These are phyloP conservation scores for Platanthera zijinensis DNA, from an alignment of 106 monocot genomes.

Conservation along the genomic window DNA sequence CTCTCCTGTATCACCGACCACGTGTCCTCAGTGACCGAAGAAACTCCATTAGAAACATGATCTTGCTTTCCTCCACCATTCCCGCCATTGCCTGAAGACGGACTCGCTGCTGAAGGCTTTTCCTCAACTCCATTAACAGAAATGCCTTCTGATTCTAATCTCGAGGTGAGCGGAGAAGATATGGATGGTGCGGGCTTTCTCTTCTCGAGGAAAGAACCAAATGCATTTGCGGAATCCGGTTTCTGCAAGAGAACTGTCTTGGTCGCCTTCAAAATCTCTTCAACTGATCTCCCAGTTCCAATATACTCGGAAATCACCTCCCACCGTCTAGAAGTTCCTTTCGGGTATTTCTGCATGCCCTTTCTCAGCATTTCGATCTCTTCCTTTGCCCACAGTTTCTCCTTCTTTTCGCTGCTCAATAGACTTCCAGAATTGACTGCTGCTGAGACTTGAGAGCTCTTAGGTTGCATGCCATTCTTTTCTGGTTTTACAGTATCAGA, in stretches of 20 bases:
- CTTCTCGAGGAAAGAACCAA: conserved; percentile 88
- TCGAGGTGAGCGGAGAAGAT: conserved; percentile 66
- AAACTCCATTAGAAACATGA: conserved; percentile 26
- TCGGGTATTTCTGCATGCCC: conserved; percentile 80
- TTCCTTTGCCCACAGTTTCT: conserved; percentile 81
- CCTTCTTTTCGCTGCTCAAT: conserved; percentile 62
- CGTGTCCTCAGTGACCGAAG: conserved; percentile 39
- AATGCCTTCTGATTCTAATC: conserved; percentile 39
- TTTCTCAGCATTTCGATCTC: conserved; percentile 90
- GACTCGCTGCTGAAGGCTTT: conserved; percentile 3
- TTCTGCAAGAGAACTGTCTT: conserved; percentile 92
- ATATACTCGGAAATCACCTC: conserved; percentile 92
- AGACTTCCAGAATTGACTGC: conserved; percentile 12
- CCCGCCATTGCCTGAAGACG: background rate
- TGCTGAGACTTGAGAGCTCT: conserved; percentile 1
- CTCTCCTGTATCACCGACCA: conserved; percentile 65
- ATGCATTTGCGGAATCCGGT: conserved; percentile 79
- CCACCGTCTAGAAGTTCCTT: conserved; percentile 90
- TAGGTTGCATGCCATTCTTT: conserved; percentile 11
- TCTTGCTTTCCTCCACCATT: background rate
- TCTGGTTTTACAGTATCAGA: conserved; percentile 8
- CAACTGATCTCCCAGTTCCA: conserved; percentile 80
- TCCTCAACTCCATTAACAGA: conserved; percentile 5
- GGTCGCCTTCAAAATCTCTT: conserved; percentile 88
- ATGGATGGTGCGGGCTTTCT: conserved; percentile 67